Conservation (phyloP, 345 rosid genomes). For the Euphorbia pulcherrima region DNA sequence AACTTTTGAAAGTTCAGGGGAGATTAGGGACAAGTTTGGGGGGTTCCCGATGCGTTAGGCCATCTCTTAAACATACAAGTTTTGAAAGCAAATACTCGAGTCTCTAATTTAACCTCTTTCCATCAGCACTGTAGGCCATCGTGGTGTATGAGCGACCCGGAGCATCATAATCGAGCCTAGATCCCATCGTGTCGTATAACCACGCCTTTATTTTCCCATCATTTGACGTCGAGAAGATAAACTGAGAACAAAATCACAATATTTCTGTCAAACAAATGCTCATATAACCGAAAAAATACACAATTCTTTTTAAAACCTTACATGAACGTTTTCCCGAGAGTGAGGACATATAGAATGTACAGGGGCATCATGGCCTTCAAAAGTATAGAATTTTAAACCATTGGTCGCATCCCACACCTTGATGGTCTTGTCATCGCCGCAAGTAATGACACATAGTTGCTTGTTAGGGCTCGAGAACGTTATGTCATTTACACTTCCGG, state of each 20-base stretch:
- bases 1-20: too few relatives aligned
- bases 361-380: constrained; percentile 74
- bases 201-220: constrained; percentile 97
- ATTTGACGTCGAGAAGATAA: constrained; percentile 76
- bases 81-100: background rate
- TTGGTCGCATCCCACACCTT: constrained; percentile 64
- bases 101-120: constrained; percentile 54
- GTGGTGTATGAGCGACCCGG: constrained; percentile 84
- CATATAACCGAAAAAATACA: background rate
- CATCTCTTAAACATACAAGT: background rate
- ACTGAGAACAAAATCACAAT: constrained; percentile 35
- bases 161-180: constrained; percentile 85
- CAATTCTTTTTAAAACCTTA: constrained; percentile 20
- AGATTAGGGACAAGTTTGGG: too few relatives aligned
- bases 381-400: constrained; percentile 47
- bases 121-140: constrained; percentile 86
- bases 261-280: constrained; percentile 1
- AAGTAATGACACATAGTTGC: constrained; percentile 55
- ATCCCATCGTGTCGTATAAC: constrained; percentile 74
- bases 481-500: constrained; percentile 72
- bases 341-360: constrained; percentile 71
- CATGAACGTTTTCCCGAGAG: constrained; percentile 51
- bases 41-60: too few relatives aligned
- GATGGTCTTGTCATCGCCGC: constrained; percentile 78
- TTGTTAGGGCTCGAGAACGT: constrained; percentile 53